These are phyloP conservation scores for Athelia sp. DNA, from an alignment of 1,284 basidiomycete species.

Conservation along the genomic window DNA sequence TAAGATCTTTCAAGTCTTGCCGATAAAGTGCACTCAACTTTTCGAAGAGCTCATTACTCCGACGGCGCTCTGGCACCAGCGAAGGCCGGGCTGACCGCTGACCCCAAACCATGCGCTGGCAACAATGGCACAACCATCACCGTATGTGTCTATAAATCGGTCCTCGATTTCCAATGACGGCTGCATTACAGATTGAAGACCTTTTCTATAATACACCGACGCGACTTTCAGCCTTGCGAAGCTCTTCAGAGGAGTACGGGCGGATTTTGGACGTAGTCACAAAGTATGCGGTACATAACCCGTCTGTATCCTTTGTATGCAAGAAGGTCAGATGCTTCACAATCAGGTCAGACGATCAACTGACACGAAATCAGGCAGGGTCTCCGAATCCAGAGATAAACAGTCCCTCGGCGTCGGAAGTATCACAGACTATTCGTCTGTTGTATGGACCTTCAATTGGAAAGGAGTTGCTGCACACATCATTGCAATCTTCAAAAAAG, in stretches of 20 bases:
- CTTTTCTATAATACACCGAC: slow-evolving; percentile 95
- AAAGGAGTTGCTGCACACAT: slow-evolving; percentile 71
- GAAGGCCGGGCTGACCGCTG: slow-evolving; percentile 62
- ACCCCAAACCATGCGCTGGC: slow-evolving; percentile 88
- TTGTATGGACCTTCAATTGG: slow-evolving; percentile 82
- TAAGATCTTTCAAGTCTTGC: slow-evolving; percentile 33
- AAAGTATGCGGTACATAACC: slow-evolving; percentile 92
- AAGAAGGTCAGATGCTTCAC: slow-evolving; percentile 72
- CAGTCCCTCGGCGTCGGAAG: slow-evolving; percentile 69
- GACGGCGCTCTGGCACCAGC: slow-evolving; percentile 70
- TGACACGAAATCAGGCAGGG: slow-evolving; percentile 46
- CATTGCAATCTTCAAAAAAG: slow-evolving; percentile 28
- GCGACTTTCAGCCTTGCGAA: slow-evolving; percentile 82
- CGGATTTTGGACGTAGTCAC: slow-evolving; percentile 92
- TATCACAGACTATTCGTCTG: slow-evolving; percentile 70
- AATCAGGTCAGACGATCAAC: background rate
- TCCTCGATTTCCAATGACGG: background rate
- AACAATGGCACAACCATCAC: slow-evolving; percentile 92
- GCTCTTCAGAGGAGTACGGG: slow-evolving; percentile 87
- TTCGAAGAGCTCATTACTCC: slow-evolving; percentile 67
- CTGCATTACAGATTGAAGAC: slow-evolving; percentile 73
- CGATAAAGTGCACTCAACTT: background rate
- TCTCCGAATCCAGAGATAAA: slow-evolving; percentile 77
- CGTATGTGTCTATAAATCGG: slow-evolving; percentile 36
- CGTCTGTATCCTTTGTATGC: slow-evolving; percentile 83